Evolutionary conservation across 169 alveolate genomes (phyloP).

Genomic region (Amoebophrya sp.): DNA sequence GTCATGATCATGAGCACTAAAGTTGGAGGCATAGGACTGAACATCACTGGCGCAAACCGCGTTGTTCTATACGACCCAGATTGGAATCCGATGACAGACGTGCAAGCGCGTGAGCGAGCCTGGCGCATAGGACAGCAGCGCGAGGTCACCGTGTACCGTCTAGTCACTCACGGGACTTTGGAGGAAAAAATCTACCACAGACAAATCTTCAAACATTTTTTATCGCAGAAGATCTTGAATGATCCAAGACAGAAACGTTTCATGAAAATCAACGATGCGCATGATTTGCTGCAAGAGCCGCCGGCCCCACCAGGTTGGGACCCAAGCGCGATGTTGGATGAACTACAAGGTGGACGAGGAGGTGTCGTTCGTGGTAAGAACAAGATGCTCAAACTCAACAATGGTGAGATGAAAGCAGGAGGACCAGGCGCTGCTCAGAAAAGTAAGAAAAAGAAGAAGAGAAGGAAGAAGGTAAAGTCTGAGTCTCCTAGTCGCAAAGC

Average conservation of each 20-base stretch:
- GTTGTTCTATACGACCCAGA: slow-evolving; percentile 75
- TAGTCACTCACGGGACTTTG: slow-evolving; percentile 61
- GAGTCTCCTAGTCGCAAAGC: too few relatives aligned
- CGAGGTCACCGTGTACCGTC: slow-evolving; percentile 73
- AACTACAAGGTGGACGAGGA: background rate
- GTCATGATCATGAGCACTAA: slow-evolving; percentile 61
- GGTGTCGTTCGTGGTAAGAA: background rate
- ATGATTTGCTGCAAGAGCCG: slow-evolving; percentile 35
- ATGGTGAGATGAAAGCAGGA: slow-evolving; percentile 25
- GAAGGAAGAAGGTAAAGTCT: background rate
- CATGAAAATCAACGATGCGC: slow-evolving; percentile 52
- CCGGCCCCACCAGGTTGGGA: background rate
- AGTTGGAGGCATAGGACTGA: slow-evolving; percentile 78
- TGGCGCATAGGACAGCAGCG: slow-evolving; percentile 78
- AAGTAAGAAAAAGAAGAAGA: background rate
- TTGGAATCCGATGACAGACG: slow-evolving; percentile 78
- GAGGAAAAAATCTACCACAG: slow-evolving; percentile 68
- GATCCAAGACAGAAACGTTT: slow-evolving; percentile 55
- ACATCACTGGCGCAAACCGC: slow-evolving; percentile 69
- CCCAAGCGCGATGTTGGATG: background rate
- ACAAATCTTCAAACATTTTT: slow-evolving; percentile 60
- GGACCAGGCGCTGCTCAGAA: slow-evolving; percentile 4
- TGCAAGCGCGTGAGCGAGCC: slow-evolving; percentile 75
- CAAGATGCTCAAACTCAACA: slow-evolving; percentile 19
- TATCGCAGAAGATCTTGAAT: slow-evolving; percentile 55